Percentiles rank a stretch among this genome's conserved stretches.
These are phyloP conservation scores for Euphorbia neoarborescens DNA, from an alignment of 441 rosid species.

Conservation along the genomic window DNA sequence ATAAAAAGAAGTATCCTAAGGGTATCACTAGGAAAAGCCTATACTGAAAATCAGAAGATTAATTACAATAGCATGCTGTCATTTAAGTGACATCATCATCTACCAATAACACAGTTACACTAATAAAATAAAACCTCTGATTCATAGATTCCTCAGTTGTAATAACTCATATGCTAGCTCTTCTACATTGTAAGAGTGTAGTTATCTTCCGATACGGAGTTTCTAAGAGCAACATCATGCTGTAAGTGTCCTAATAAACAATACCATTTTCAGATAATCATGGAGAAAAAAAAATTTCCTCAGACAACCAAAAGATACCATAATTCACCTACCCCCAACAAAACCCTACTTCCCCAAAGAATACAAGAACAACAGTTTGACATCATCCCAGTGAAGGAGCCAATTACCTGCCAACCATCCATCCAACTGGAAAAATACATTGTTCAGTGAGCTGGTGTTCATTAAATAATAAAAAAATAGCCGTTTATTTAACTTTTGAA, in stretches of 20 bases:
- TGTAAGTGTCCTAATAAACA: background rate
- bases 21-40: background rate
- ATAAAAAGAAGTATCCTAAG: background rate
- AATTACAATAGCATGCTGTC: background rate
- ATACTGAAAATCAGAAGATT: background rate
- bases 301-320: background rate
- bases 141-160: background rate
- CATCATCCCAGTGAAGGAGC: background rate
- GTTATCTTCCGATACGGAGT: background rate
- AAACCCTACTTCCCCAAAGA: background rate
- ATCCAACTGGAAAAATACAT: background rate
- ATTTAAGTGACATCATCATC: background rate
- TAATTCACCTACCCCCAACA: background rate
- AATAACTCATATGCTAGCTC: background rate
- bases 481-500: background rate
- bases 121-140: background rate
- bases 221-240: background rate
- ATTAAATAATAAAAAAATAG: background rate
- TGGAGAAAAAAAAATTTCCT: background rate
- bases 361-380: background rate
- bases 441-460: background rate
- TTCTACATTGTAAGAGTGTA: background rate
- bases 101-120: background rate
- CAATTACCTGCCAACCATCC: background rate
- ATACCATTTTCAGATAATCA: background rate